phyloP scores from a whole-genome alignment of 2,329 filamentous ascomycete species.

The Curvularia lunata region DNA sequence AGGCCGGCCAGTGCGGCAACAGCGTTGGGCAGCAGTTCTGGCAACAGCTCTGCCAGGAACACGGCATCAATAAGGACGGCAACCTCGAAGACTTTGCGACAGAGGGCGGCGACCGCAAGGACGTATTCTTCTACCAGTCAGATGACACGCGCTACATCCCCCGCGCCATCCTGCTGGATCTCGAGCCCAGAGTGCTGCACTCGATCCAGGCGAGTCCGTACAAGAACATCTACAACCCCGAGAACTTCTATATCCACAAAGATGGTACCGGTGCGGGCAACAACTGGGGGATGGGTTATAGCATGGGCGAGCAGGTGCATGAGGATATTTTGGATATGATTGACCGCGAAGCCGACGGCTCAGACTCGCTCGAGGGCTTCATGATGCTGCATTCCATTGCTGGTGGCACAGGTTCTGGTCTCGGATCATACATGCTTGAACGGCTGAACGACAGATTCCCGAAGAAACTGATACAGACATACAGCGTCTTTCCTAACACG shows the following conservation, averaged over 20 bases:
- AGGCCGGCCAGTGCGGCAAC: conserved; percentile 99
- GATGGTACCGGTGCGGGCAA: conserved; percentile 93
- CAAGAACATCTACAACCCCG: conserved; percentile 98
- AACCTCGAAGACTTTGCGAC: conserved; percentile 98
- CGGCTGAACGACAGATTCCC: conserved; percentile 96
- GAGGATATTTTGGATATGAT: conserved; percentile 99
- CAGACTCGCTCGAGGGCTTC: conserved; percentile 96
- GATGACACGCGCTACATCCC: conserved; percentile 99
- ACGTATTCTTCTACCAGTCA: conserved; percentile 98
- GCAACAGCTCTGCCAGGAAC: conserved; percentile 97
- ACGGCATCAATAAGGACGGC: conserved; percentile 96
- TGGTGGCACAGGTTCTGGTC: conserved; percentile 92
- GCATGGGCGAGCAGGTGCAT: conserved; percentile 86
- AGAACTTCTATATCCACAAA: conserved; percentile 98
- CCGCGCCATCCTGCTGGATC: conserved; percentile 89
- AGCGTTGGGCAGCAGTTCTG: conserved; percentile 99
- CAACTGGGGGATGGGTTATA: conserved; percentile 97
- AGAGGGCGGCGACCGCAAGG: conserved; percentile 95
- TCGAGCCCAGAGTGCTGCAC: conserved; percentile 92
- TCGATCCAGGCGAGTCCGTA: conserved; percentile 92
- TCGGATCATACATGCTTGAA: conserved; percentile 94
- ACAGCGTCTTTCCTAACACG: conserved; percentile 96
- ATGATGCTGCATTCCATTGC: conserved; percentile 99
- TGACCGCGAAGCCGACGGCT: conserved; percentile 95
- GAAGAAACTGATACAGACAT: conserved; percentile 99